A percentile compares a stretch with the other conserved stretches of the same genome.
Evolutionary conservation across 352 stramenopile species (phyloP).

Genomic region (Pythium vanterpoolii): DNA sequence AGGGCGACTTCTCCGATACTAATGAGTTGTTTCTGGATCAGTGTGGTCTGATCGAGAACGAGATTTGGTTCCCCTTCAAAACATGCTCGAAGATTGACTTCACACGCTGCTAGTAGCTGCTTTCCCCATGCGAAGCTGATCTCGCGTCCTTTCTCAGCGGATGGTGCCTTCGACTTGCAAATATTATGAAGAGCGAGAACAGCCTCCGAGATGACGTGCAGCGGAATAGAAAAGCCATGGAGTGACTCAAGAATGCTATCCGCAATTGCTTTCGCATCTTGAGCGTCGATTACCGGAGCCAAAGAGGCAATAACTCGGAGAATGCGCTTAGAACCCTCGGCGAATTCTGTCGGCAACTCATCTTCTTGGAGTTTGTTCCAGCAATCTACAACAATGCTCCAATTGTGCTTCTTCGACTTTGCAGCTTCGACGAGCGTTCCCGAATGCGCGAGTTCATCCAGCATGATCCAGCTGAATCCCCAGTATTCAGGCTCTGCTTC

Average conservation of each 20-base stretch:
- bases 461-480: slow-evolving; percentile 79
- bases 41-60: slow-evolving; percentile 46
- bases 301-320: slow-evolving; percentile 77
- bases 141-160: slow-evolving; percentile 42
- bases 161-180: slow-evolving; percentile 67
- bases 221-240: slow-evolving; percentile 69
- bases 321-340: slow-evolving; percentile 79
- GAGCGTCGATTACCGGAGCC: slow-evolving; percentile 63
- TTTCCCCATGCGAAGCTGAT: slow-evolving; percentile 70
- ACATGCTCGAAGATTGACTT: slow-evolving; percentile 53
- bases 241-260: slow-evolving; percentile 71
- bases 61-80: slow-evolving; percentile 53
- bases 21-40: slow-evolving; percentile 79
- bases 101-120: slow-evolving; percentile 57
- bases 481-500: slow-evolving; percentile 53
- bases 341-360: slow-evolving; percentile 55
- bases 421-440: slow-evolving; percentile 54
- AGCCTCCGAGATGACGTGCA: slow-evolving; percentile 77
- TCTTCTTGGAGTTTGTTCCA: slow-evolving; percentile 80
- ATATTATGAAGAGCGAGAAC: slow-evolving; percentile 76
- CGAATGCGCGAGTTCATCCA: slow-evolving; percentile 73
- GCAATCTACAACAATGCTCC: slow-evolving; percentile 69
- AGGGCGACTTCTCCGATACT: slow-evolving; percentile 76
- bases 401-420: slow-evolving; percentile 54
- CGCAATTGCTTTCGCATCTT: slow-evolving; percentile 71